Conservation (phyloP, 2,329 filamentous ascomycete species). For the Stagonosporopsis chrysanthemi region DNA sequence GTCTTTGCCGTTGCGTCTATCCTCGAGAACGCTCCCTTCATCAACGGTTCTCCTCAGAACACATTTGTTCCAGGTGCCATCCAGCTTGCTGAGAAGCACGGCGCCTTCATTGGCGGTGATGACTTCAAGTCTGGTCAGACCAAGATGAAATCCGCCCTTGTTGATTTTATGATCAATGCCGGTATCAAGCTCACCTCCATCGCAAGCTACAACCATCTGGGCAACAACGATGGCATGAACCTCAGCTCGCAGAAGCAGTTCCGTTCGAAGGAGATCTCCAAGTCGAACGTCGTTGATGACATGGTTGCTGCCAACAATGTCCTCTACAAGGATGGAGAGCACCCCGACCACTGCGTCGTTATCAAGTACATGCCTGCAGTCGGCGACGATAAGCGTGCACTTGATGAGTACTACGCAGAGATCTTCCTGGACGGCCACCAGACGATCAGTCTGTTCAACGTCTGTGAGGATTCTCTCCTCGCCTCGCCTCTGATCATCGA, state of each 20-base stretch:
- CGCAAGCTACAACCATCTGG: conserved; percentile 98
- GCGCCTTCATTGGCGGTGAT: conserved; percentile 92
- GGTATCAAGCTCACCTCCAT: conserved; percentile 99
- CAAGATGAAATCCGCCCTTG: conserved; percentile 99
- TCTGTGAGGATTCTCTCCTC: conserved; percentile 97
- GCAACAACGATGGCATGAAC: conserved; percentile 99
- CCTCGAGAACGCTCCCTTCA: conserved; percentile 88
- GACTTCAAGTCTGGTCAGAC: conserved; percentile 99
- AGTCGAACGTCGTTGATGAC: conserved; percentile 98
- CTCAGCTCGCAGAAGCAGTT: conserved; percentile 97
- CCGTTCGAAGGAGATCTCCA: conserved; percentile 99
- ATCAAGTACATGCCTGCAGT: conserved; percentile 99
- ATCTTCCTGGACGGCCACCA: conserved; percentile 99
- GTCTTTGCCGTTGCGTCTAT: conserved; percentile 96
- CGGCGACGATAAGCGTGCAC: conserved; percentile 97
- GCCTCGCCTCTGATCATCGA: conserved; percentile 98
- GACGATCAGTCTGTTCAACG: conserved; percentile 98
- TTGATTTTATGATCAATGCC: conserved; percentile 97
- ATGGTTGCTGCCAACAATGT: conserved; percentile 97
- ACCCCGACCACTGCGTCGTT: conserved; percentile 97
- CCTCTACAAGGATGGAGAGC: conserved; percentile 89
- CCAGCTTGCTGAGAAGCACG: conserved; percentile 84
- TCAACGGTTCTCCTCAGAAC: conserved; percentile 99
- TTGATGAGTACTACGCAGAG: conserved; percentile 99
- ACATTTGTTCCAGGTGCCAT: conserved; percentile 96